A percentile compares a stretch with the other conserved stretches of the same genome.
These are phyloP conservation scores for Bothriochloa decipiens DNA, from an alignment of 176 grass and related monocot genomes.

Conservation along the genomic window DNA sequence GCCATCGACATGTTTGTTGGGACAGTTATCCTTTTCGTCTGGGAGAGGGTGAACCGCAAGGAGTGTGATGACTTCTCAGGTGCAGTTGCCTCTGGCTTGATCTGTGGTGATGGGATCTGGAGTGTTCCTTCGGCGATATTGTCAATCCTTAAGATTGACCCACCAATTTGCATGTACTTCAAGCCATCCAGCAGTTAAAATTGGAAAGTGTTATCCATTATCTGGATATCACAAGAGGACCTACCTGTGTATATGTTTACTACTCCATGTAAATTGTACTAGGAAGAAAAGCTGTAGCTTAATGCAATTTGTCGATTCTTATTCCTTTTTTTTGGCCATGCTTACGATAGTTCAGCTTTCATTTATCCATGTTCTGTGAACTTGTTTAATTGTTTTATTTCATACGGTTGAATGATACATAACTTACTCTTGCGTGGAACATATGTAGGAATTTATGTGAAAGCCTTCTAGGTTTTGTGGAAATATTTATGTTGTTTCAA, in stretches of 20 bases:
- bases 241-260: constrained; percentile 35
- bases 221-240: constrained; percentile 12
- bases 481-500: background rate
- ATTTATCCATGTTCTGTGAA: background rate
- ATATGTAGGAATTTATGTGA: background rate
- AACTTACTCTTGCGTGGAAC: background rate
- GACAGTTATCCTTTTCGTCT: constrained; percentile 69
- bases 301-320: background rate
- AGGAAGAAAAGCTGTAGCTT: background rate
- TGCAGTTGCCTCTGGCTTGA: constrained; percentile 78
- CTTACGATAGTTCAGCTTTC: background rate
- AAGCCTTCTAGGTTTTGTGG: background rate
- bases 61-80: constrained; percentile 71
- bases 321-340: background rate
- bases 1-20: constrained; percentile 91
- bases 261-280: background rate
- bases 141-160: constrained; percentile 74
- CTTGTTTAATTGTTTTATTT: background rate
- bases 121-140: constrained; percentile 74
- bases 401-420: background rate
- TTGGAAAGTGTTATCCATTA: background rate
- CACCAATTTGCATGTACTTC: constrained; percentile 92
- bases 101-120: constrained; percentile 94
- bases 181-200: constrained; percentile 51
- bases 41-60: constrained; percentile 69